phyloP scores from a whole-genome alignment of 371 early-diverging fungal species.

The Mucor indicus region DNA sequence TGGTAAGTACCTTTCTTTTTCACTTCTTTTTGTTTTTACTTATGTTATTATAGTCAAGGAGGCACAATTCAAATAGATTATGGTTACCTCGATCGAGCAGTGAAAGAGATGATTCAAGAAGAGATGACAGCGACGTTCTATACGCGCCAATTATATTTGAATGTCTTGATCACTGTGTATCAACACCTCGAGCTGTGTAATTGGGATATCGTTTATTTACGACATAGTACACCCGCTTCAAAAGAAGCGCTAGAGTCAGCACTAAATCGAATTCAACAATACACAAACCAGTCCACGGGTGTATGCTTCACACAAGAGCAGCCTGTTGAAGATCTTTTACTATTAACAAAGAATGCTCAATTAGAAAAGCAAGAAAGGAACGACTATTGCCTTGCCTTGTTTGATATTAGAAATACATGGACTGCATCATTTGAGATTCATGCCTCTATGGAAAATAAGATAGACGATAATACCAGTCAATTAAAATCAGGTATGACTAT shows the following conservation, averaged over 20 bases:
- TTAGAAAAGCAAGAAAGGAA: conserved; percentile 30
- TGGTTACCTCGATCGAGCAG: conserved; percentile 50
- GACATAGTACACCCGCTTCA: conserved; percentile 27
- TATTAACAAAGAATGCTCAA: not conserved
- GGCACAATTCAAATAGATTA: conserved; percentile 73
- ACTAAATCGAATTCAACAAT: not conserved
- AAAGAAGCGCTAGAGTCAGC: not conserved
- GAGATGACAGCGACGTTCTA: conserved; percentile 27
- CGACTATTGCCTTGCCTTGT: conserved; percentile 69
- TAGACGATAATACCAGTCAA: conserved; percentile 1
- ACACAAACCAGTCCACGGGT: no score
- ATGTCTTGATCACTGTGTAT: conserved; percentile 71
- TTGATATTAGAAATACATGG: conserved; percentile 82
- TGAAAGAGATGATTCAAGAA: not conserved
- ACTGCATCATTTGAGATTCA: conserved; percentile 62
- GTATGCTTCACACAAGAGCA: not conserved
- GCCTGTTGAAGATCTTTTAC: conserved; percentile 11
- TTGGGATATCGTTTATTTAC: conserved; percentile 63
- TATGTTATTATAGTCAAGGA: conserved; percentile 48
- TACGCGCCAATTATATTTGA: conserved; percentile 68
- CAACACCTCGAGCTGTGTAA: conserved; percentile 62
- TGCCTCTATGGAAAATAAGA: conserved; percentile 47
- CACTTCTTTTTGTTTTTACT: not conserved
- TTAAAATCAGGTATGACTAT: conserved; percentile 23
- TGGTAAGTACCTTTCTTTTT: not conserved